Evolutionary conservation across 2,329 filamentous ascomycete species (phyloP), one percentile per base, ranked within the genome.

Genomic region (Geosmithia morbida): DNA sequence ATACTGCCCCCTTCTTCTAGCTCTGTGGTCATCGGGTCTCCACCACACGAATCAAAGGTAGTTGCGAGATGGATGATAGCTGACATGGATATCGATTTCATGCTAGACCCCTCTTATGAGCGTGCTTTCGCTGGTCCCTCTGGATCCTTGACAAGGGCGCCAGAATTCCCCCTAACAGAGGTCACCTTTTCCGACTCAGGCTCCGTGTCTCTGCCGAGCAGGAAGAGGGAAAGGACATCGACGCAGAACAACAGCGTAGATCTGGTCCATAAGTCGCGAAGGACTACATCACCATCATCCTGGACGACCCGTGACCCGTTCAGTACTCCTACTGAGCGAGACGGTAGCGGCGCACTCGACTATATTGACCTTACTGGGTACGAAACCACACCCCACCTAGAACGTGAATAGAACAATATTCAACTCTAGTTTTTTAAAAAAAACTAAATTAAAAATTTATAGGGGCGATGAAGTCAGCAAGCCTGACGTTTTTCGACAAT

Each of bases 341-440:
- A 26, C 41, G 46, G 45, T 46, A 47, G 22, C 50, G 50, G 46
- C n/a, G 39, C 47, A 18, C 33, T 56, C 42, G 57, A 61, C 18
- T 47, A 67, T 37, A 66, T 69, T 48, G 66, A 70, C 54, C 61
- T 70, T 54, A 70, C 66, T 51, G 65, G 65, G 61, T 66, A 61
- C 49, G 58, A 50, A 4, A 11, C 4, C 3, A 41, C 40, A 41
- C 13, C 40, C 40, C 26, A 5, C 8, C 22, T 26, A 26, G 22
- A 26, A 26, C 22, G 8, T 8, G 22, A 26, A 5, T 43, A 11
- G 13, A 37, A 37, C 11, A 4, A 26, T 20, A 11, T 22, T 14
- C 7, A 20, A 19, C 14, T 43, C n/a, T 17, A 18, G 14, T 22
- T 14, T 3, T 20, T 22, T 11, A 13, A 18, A 43, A n/a, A n/a